Conservation (phyloP, 1,284 basidiomycete genomes). For the Grifola frondosa region DNA sequence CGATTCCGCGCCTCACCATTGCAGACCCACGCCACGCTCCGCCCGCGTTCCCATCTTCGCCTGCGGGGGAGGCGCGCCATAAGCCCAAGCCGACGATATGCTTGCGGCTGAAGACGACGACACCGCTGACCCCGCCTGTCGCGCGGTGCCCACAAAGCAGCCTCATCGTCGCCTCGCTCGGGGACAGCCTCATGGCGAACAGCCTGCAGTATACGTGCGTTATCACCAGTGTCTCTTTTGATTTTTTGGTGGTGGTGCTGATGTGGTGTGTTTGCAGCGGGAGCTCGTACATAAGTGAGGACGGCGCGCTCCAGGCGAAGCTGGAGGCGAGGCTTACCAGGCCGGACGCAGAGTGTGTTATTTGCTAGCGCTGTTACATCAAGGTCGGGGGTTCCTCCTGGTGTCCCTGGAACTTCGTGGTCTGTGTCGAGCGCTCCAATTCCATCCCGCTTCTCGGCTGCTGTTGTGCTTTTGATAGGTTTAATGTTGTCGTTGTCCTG, state of each 20-base stretch:
- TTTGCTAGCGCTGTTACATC: too few relatives aligned
- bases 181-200: constrained; percentile 42
- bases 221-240: neutral
- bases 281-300: constrained; percentile 52
- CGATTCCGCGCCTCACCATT: constrained; percentile 56
- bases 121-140: constrained; percentile 21
- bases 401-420: too few relatives aligned
- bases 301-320: constrained; percentile 51
- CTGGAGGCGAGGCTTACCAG: constrained; percentile 55
- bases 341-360: constrained; percentile 51
- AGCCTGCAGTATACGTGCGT: constrained; percentile 61
- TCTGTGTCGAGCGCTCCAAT: too few relatives aligned
- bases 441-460: too few relatives aligned
- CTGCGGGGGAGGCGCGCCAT: constrained; percentile 4
- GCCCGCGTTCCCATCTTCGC: constrained; percentile 11
- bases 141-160: constrained; percentile 11
- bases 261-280: constrained; percentile 37
- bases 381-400: too few relatives aligned
- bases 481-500: too few relatives aligned
- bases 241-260: neutral
- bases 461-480: too few relatives aligned
- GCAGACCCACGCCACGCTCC: constrained; percentile 36
- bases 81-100: constrained; percentile 41
- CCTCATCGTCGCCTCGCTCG: constrained; percentile 43
- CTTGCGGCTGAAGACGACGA: constrained; percentile 41